Percentiles rank a stretch among this genome's conserved stretches.
phyloP scores from a whole-genome alignment of 2,329 filamentous ascomycete species.

The Dothistroma pini region DNA sequence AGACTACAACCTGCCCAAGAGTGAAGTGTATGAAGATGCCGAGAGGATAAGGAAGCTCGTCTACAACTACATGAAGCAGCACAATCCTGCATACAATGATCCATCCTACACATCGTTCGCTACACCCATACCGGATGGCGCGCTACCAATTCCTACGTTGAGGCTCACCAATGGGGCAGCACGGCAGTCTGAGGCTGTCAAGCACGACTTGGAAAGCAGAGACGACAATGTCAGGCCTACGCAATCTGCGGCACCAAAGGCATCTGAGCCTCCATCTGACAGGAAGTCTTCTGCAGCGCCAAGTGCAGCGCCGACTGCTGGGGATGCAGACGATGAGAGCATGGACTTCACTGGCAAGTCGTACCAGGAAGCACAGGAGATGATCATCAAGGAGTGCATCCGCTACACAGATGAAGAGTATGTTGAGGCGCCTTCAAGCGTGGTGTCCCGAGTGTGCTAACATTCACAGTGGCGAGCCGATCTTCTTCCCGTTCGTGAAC shows the following conservation, averaged over 20 bases:
- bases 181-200: slow-evolving; percentile 19
- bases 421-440: slow-evolving; percentile 25
- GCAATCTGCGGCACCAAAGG: slow-evolving; percentile 20
- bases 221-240: slow-evolving; percentile 20
- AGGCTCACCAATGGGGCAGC: slow-evolving; percentile 13
- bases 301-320: slow-evolving; percentile 21
- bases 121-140: slow-evolving; percentile 62
- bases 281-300: slow-evolving; percentile 31
- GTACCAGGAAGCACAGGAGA: slow-evolving; percentile 84
- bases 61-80: slow-evolving; percentile 81
- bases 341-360: slow-evolving; percentile 64
- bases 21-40: slow-evolving; percentile 73
- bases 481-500: slow-evolving; percentile 71
- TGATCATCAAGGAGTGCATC: slow-evolving; percentile 72
- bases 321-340: slow-evolving; percentile 20
- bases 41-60: slow-evolving; percentile 82
- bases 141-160: slow-evolving; percentile 1
- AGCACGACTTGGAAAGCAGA: slow-evolving; percentile 24
- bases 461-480: slow-evolving; percentile 57
- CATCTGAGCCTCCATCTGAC: slow-evolving; percentile 29
- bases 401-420: slow-evolving; percentile 63
- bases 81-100: slow-evolving; percentile 74
- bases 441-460: slow-evolving; percentile 5
- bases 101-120: slow-evolving; percentile 66
- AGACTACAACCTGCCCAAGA: slow-evolving; percentile 71